phyloP scores from a whole-genome alignment of 129 eudicot genomes.

The Centrapalus pauciflorus region DNA sequence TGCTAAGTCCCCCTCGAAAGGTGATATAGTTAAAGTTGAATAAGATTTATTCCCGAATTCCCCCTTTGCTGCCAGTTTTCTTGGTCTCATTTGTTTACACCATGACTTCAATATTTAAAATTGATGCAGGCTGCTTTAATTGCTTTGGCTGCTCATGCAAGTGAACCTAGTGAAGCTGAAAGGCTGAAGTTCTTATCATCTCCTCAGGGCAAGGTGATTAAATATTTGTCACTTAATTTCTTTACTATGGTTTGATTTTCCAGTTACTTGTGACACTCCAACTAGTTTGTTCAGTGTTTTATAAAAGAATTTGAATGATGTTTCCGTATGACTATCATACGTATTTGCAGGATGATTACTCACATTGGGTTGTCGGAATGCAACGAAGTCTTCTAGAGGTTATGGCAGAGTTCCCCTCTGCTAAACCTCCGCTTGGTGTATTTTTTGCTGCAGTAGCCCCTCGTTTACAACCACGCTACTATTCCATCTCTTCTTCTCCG shows the following conservation, averaged over 20 bases:
- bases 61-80: background rate
- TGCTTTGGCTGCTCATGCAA: constrained; percentile 83
- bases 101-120: background rate
- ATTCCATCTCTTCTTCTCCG: constrained; percentile 86
- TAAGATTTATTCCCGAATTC: background rate
- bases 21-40: constrained; percentile 17
- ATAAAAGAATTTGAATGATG: background rate
- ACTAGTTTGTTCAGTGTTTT: background rate
- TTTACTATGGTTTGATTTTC: background rate
- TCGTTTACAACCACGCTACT: constrained; percentile 70
- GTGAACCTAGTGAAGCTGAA: constrained; percentile 68
- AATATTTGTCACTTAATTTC: background rate
- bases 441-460: constrained; percentile 81
- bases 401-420: constrained; percentile 75
- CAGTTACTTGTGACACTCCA: background rate
- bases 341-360: constrained; percentile 57
- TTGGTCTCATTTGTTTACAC: background rate
- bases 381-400: constrained; percentile 78
- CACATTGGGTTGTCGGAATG: constrained; percentile 61
- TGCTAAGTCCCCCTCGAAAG: constrained; percentile 71
- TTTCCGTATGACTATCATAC: background rate
- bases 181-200: constrained; percentile 61
- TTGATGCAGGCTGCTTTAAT: constrained; percentile 63
- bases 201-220: constrained; percentile 72
- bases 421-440: constrained; percentile 84